Base-by-base conservation (phyloP, 2,329 filamentous ascomycete species). In the Exophiala sp. region DNA sequence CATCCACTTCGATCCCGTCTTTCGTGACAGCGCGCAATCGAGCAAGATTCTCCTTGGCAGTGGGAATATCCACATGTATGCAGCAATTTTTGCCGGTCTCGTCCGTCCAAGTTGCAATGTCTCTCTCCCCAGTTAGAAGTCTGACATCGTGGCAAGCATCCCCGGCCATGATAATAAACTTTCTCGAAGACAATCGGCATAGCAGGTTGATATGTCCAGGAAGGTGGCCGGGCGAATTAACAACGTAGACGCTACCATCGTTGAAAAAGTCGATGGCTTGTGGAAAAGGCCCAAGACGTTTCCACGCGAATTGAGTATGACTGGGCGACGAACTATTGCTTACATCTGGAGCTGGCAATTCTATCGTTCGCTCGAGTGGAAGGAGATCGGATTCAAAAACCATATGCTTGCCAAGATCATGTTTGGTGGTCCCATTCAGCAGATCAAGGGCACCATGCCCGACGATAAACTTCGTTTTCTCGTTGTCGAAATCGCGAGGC, bases 391-490 rank as follows among this genome's bases (percentile, higher is more conserved):
- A 14, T 24, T 68, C 65, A 47, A 68, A 69, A 33, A 65, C 57
- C 32, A 58, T 60, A 33, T 67, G 62, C 39, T 59, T 62, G 10
- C 63, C 65, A 10, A 60, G 36, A 41, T 59, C 47, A 36, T 54
- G 54, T 24, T 53, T 44, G 12, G 52, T 59, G 35, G 61, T 61
- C 33, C 55, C 61, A 18, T 41, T 52, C 3, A 64, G 47, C 11
- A 65, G 57, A 44, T 57, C 55, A 10, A 63, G 49, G 8, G 63
- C 47, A 2, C 61, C 61, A 33, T 59, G 46, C 20, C 74, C 73
- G 45, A 75, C 67, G 4, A 76, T 53, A 56, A 75, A 75, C 10
- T 60, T 70, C 1, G 69, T 69, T 5, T 57, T 56, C 12, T 45
- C 20, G 49, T 59, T 59, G 38, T 36, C 48, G 32, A 63, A 63